A percentile compares a stretch with the other conserved stretches of the same genome.
Evolutionary conservation across 2,329 filamentous ascomycete species (phyloP).

Genomic region (Nectriaceae sp.): DNA sequence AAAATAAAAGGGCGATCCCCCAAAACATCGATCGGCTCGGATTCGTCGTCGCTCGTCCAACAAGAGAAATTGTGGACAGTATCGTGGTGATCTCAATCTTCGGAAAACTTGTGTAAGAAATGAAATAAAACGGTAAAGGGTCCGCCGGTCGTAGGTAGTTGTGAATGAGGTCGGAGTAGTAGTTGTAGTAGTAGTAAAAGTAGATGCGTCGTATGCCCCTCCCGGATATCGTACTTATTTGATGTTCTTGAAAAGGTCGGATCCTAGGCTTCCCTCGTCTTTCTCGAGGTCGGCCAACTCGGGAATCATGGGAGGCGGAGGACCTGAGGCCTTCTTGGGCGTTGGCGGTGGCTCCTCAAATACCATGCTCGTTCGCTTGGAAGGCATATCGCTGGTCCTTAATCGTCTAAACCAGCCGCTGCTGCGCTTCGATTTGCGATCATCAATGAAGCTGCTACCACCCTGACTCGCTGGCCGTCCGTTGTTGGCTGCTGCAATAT

Average conservation of each 20-base stretch:
- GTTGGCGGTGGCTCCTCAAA: slow-evolving; percentile 38
- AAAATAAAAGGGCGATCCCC: slow-evolving; percentile 17
- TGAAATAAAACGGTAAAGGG: slow-evolving; percentile 13
- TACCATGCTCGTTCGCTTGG: slow-evolving; percentile 44
- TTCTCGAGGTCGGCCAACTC: slow-evolving; percentile 56
- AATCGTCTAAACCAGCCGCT: slow-evolving; percentile 63
- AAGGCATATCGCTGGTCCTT: slow-evolving; percentile 38
- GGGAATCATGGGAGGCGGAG: slow-evolving; percentile 63
- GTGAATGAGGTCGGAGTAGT: neutral
- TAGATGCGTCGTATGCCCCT: neutral
- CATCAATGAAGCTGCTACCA: slow-evolving; percentile 49
- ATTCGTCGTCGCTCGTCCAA: slow-evolving; percentile 29
- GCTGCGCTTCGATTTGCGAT: slow-evolving; percentile 55
- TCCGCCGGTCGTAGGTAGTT: slow-evolving; percentile 15
- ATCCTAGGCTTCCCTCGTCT: slow-evolving; percentile 48
- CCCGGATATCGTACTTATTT: slow-evolving; percentile 45
- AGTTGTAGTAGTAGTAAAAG: neutral
- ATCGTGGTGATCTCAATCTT: slow-evolving; percentile 22
- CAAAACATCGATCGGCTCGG: slow-evolving; percentile 21
- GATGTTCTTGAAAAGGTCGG: slow-evolving; percentile 61
- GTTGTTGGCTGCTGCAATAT: slow-evolving; percentile 33
- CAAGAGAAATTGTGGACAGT: slow-evolving; percentile 21
- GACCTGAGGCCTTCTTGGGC: slow-evolving; percentile 43
- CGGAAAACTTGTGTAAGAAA: slow-evolving; percentile 21
- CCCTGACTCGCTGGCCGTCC: slow-evolving; percentile 53